These are phyloP conservation scores for Penicillium sp. DNA, from an alignment of 2,329 filamentous ascomycete species.

Conservation along the genomic window DNA sequence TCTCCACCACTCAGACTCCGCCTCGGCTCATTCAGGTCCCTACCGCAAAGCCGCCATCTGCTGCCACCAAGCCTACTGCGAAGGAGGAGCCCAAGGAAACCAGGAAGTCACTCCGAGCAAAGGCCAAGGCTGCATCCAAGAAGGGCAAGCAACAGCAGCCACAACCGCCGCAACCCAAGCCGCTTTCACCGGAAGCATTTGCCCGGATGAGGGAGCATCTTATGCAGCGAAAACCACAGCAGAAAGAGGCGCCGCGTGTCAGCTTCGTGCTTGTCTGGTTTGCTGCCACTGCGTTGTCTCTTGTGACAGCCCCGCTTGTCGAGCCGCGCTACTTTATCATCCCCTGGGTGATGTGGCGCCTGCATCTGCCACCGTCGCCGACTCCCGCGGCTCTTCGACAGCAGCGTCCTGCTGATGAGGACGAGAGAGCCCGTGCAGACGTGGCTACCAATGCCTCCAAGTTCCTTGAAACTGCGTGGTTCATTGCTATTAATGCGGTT, in stretches of 20 bases:
- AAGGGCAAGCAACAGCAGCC: conserved; percentile 13
- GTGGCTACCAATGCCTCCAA: conserved; percentile 27
- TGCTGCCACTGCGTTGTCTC: conserved; percentile 66
- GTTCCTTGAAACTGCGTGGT: conserved; percentile 54
- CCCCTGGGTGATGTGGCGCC: conserved; percentile 87
- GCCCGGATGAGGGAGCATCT: conserved; percentile 30
- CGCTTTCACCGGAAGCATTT: conserved; percentile 26
- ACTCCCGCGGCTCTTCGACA: conserved; percentile 28
- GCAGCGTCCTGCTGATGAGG: conserved; percentile 20
- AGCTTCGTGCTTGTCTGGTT: conserved; percentile 60
- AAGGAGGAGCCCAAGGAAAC: conserved; percentile 20
- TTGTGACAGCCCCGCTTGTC: conserved; percentile 84
- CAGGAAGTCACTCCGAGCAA: conserved; percentile 21
- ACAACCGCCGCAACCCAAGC: conserved; percentile 15
- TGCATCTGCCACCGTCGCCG: conserved; percentile 60
- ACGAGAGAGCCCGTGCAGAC: conserved; percentile 25
- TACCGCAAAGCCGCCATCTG: conserved; percentile 12
- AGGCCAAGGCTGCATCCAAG: conserved; percentile 22
- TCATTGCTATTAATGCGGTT: conserved; percentile 48
- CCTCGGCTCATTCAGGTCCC: conserved; percentile 20
- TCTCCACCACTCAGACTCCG: conserved; percentile 23
- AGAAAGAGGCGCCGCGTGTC: conserved; percentile 32
- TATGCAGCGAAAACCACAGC: conserved; percentile 27
- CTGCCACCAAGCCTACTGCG: conserved; percentile 10
- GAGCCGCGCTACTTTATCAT: conserved; percentile 96